Evolutionary conservation across 305 asterid species (phyloP), one percentile per base, ranked within the genome.

Genomic region (Ajuga reptans): DNA sequence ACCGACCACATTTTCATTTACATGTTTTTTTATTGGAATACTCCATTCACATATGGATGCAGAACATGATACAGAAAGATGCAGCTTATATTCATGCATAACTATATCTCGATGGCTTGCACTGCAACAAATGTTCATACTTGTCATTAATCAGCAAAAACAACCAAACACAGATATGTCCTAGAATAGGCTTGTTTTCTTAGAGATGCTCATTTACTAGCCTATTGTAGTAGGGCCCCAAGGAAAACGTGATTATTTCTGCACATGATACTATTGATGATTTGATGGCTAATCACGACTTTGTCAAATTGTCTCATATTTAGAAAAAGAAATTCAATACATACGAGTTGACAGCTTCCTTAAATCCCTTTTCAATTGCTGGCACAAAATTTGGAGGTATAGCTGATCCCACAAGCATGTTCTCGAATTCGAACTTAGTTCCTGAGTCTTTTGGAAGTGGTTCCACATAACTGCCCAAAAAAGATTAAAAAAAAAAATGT

Each of bases 291-390:
- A 9, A 73, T 63, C 72, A 24, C 54, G 46, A 50, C 46, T 41
- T 57, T 11, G n/a, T 49, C 53, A 8, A 66, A 63, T 6, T 11
- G 37, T 18, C 62, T 52, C n/a, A 43, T 42, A 33, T 33, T 17
- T 24, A 31, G 27, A 66, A 27, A 58, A 53, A 50, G 39, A 80
- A 74, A 60, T 65, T 68, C 49, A 61, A 56, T 16, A 81, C 96
- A 63, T 79, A 93, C 99, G 97, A 93, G 84, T 93, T 93, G 57
- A 93, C 97, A 72, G 99, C 99, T 84, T 93, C 99, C 79, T 79
- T 89, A 72, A 93, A 91, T 39, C 99, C 99, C 82, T 91, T 93
- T 76, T 91, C 97, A 67, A 93, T 93, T 66, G 97, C 92, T 36
- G 99, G 97, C 68, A 93, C 89, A 74, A 86, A 93, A 70, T 81